Evolutionary conservation across 2,329 filamentous ascomycete species (phyloP), one percentile per base, ranked within the genome.

Genomic region (Colletotrichum tabaci): DNA sequence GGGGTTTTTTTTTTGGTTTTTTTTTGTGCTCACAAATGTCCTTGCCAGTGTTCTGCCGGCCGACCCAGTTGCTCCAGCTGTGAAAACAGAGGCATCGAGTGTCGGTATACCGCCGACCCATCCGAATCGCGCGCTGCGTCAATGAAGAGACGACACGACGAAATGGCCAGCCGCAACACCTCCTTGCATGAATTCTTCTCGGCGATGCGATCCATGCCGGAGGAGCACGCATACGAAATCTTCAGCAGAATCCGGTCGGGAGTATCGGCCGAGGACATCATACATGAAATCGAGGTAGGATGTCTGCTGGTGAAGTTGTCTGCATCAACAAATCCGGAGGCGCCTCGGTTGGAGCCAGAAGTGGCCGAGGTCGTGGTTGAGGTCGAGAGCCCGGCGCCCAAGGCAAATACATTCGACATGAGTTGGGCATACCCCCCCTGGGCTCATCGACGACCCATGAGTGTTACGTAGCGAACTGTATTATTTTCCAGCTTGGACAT

Each of bases 31-130:
- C 23, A 68, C 42, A 26, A 9, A 40, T 13, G 18, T n/a, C n/a
- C 42, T 12, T n/a, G 26, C 6, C 83, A 84, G 76, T 84, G 82
- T 74, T 78, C 83, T 60, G 82, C 82, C 77, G 80, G 80, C 73
- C 80, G 81, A 18, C 82, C 82, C 58, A 79, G 74, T 67, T 84
- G 82, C 73, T 79, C 81, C 49, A 77, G 81, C 62, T 84, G 82
- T 73, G 55, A 64, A 58, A 73, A 76, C 53, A 81, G 81, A 66
- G 77, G 77, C 55, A 72, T 80, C 21, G 81, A 82, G 16, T 84
- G 82, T 61, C 75, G 81, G 55, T 84, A 84, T 68, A 80, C 82
- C 67, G 82, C 82, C 50, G 81, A 57, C 40, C 67, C 67, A 15
- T 66, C 55, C 15, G 67, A 70, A 49, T 70, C 67, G 8, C 63